Conservation (phyloP, 805 yeast species). For the Kuraishia piskuri region DNA sequence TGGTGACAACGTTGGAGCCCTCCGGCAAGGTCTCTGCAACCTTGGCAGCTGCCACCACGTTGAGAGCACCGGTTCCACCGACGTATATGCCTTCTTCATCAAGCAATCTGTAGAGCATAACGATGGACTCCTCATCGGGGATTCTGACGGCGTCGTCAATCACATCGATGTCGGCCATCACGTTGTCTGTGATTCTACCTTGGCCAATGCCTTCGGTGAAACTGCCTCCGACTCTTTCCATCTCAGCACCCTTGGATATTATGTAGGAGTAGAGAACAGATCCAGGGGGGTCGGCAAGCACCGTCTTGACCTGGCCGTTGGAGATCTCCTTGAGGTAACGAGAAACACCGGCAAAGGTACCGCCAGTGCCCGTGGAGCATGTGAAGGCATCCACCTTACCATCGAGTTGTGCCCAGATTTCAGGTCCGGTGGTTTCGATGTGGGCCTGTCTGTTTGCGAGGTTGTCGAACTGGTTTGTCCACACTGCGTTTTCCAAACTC, state of each 20-base stretch:
- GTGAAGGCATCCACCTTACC: constrained; percentile 81
- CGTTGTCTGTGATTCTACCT: constrained; percentile 82
- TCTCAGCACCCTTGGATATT: constrained; percentile 55
- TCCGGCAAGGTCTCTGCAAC: constrained; percentile 74
- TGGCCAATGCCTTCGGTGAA: constrained; percentile 97
- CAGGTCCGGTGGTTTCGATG: constrained; percentile 87
- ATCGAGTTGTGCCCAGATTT: constrained; percentile 76
- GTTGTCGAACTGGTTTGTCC: constrained; percentile 92
- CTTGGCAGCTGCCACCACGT: constrained; percentile 81
- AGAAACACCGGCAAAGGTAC: constrained; percentile 82
- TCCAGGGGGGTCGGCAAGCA: constrained; percentile 92
- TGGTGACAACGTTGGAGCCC: constrained; percentile 73
- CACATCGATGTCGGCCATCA: constrained; percentile 60
- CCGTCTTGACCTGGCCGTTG: constrained; percentile 50
- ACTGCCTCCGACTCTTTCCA: constrained; percentile 72
- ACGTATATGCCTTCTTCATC: constrained; percentile 87
- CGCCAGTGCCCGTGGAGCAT: constrained; percentile 90
- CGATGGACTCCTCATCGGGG: constrained; percentile 73
- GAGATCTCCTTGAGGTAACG: constrained; percentile 67
- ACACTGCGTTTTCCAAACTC: constrained; percentile 63
- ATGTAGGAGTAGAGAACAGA: constrained; percentile 76
- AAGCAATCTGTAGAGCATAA: constrained; percentile 73
- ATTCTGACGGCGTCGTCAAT: constrained; percentile 77
- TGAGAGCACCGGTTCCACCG: constrained; percentile 87
- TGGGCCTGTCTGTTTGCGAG: constrained; percentile 84